Evolutionary conservation across 352 stramenopile genomes (phyloP), one percentile per base, ranked within the genome.

Genomic region (Globisporangium middletonii): DNA sequence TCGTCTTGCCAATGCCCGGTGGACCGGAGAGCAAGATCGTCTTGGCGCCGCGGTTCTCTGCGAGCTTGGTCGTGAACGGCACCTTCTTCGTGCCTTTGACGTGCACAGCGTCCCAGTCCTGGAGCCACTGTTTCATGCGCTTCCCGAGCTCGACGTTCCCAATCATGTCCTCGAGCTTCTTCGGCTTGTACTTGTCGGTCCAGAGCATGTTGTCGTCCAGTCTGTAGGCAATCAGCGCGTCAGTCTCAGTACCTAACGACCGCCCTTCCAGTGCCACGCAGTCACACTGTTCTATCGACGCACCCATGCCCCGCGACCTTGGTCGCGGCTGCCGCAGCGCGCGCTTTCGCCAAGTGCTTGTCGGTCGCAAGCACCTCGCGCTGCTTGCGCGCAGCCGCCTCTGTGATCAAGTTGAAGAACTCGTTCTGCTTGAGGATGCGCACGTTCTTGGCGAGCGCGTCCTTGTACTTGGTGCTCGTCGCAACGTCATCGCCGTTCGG

Each of bases 101-200:
- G 48, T 94, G 86, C 52, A 94, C 66, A 0, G 79, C 74, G 43
- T 95, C 79, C 75, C 82, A 95, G 50, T 95, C 83, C 37, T 77
- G 33, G 13, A 95, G 75, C 86, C 89, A 98, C 49, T 75, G 70
- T 30, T 73, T 83, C 9, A 98, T 65, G 49, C 97, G 97, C 58
- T 75, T 85, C 1, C 92, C 86, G 35, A 89, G 68, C 57, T 98
- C 92, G 44, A 88, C 71, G 72, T 98, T 98, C 18, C 95, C 95
- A 42, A 98, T 88, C 79, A 98, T 97, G 53, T 98, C 81, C 9
- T 83, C 65, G 37, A 94, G 82, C 4, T 48, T 79, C 66, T 92
- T 95, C 0, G 96, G 97, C 64, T 95, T 96, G 83, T 99, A 97
- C 71, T 97, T 98, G 72, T 99, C 97, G 4, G 93, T 96, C 97